phyloP scores from a whole-genome alignment of 1,284 basidiomycete species.

The Ustilago bromivora region DNA sequence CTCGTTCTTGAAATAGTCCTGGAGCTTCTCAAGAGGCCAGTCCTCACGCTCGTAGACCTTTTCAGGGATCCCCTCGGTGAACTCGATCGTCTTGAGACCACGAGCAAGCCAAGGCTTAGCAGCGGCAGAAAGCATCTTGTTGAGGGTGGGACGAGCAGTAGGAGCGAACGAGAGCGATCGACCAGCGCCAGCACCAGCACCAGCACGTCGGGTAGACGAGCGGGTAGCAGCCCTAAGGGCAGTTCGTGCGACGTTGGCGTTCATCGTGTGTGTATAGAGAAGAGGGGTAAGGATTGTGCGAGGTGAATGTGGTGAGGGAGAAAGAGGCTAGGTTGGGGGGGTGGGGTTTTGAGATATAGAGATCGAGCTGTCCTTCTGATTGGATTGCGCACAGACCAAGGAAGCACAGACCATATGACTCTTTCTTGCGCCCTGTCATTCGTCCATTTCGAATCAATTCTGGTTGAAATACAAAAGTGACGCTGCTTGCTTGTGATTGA shows the following conservation, averaged over 20 bases:
- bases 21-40: constrained; percentile 97
- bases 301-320: constrained; percentile 3
- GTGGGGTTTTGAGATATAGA: constrained; percentile 1
- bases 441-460: constrained; percentile 20
- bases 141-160: constrained; percentile 46
- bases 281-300: neutral
- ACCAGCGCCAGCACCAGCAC: constrained; percentile 29
- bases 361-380: neutral
- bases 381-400: constrained; percentile 13
- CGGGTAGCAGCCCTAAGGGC: constrained; percentile 56
- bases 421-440: constrained; percentile 36
- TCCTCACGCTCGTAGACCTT: constrained; percentile 96
- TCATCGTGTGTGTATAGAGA: constrained; percentile 29
- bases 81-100: constrained; percentile 96
- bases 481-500: constrained; percentile 7
- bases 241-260: constrained; percentile 55
- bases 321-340: neutral
- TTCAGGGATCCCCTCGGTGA: constrained; percentile 87
- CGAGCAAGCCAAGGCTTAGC: constrained; percentile 56
- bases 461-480: constrained; percentile 31
- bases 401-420: constrained; percentile 26
- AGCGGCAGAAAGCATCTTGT: constrained; percentile 40
- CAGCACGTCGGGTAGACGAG: constrained; percentile 41
- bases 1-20: constrained; percentile 97
- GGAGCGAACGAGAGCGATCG: constrained; percentile 53